Evolutionary conservation across 1,284 basidiomycete species (phyloP), one percentile per base, ranked within the genome.

Genomic region (Inonotus hispidus): DNA sequence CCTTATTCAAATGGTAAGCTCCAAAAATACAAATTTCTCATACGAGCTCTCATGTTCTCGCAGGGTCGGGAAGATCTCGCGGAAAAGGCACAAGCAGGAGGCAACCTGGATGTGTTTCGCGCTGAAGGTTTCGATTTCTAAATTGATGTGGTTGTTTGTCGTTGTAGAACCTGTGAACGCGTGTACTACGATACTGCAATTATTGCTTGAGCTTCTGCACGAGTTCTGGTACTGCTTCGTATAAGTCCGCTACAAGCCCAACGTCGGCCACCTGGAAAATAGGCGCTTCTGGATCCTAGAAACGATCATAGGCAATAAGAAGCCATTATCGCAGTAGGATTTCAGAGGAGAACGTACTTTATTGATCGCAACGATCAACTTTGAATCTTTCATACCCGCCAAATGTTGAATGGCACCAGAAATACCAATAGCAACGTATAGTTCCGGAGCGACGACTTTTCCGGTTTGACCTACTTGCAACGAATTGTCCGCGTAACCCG

Each of bases 311-410:
- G 41, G 16, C 46, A 29, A 19, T 16, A 29, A 21, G 52, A 13
- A 8, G 1, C 57, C 19, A 8, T 7, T 37, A 53, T 21, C 14
- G 37, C 52, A 58, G 5, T 54, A 25, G 37, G 16, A 50, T 37
- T 10, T 1, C 53, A 11, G 35, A 59, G 16, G 27, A n/a, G 3
- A 16, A 68, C 71, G 57, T 60, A 86, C 93, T 84, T 99, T 99
- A 81, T 99, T 99, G 68, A 99, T 87, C 6, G 97, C 96, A 29
- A 98, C 95, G 67, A 99, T 99, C 68, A 98, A 81, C 79, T 99
- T 99, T 19, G 92, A 95, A 74, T 99, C 97, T 75, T 99, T 99
- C 97, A 99, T 99, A 35, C 97, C 97, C 29, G 97, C 97, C 64
- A 99, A 79, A 79, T 99, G 97, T 77, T 99, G 97, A 69, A 99